These are phyloP conservation scores for Rubroboletus satanas DNA, from an alignment of 768 basidiomycete genomes.

Conservation along the genomic window DNA sequence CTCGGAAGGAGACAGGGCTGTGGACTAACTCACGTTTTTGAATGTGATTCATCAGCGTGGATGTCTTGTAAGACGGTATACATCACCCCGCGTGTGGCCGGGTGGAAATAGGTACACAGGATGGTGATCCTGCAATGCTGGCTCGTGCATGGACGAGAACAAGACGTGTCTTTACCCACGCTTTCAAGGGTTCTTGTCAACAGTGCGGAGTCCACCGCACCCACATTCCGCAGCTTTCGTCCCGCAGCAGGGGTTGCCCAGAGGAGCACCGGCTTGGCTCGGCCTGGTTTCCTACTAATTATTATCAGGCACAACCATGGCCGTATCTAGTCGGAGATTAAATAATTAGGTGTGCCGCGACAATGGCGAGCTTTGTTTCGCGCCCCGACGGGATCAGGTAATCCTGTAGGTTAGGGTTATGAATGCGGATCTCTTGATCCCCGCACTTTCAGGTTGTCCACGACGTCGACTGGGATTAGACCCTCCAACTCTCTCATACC, in stretches of 20 bases:
- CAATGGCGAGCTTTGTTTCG: background rate
- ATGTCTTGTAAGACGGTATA: too few relatives aligned
- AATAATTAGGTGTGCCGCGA: background rate
- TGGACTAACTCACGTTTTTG: too few relatives aligned
- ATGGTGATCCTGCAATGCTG: background rate
- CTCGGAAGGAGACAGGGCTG: too few relatives aligned
- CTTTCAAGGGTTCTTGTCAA: background rate
- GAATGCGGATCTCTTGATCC: background rate
- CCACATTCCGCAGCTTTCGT: background rate
- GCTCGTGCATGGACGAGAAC: background rate
- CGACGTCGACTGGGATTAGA: background rate
- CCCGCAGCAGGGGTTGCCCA: background rate
- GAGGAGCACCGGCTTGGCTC: background rate
- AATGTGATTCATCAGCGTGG: too few relatives aligned
- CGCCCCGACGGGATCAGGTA: constrained; percentile 2
- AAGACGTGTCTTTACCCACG: too few relatives aligned
- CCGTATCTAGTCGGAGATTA: too few relatives aligned
- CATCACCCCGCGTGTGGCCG: background rate
- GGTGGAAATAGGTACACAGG: background rate
- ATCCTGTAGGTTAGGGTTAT: constrained; percentile 3
- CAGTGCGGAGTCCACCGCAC: background rate
- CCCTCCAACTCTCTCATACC: background rate
- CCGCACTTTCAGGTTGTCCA: background rate
- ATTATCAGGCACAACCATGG: background rate
- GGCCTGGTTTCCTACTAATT: background rate